Conservation (phyloP, 2,329 filamentous ascomycete species). For the Aspergillus flavus region DNA sequence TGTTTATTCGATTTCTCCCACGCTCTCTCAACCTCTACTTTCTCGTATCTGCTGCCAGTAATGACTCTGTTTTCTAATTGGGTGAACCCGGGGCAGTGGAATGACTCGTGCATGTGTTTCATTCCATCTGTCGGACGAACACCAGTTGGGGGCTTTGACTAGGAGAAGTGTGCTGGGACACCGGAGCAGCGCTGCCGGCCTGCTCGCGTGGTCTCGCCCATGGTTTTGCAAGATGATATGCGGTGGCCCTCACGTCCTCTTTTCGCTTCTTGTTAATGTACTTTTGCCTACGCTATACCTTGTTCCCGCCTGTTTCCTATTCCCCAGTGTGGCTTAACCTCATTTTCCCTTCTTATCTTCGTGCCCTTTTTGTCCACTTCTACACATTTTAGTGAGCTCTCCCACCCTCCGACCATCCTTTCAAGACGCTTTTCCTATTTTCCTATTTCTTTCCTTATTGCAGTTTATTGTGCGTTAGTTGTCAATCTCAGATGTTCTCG, state of each 20-base stretch:
- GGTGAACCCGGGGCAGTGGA: conserved; percentile 29
- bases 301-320: conserved; percentile 30
- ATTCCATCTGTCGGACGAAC: conserved; percentile 24
- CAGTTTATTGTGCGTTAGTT: conserved; percentile 24
- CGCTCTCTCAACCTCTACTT: conserved; percentile 34
- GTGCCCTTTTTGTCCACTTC: conserved; percentile 24
- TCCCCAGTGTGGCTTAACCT: conserved; percentile 27
- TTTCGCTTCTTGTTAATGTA: conserved; percentile 43
- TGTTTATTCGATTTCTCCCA: conserved; percentile 29
- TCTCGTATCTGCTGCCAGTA: conserved; percentile 35
- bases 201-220: conserved; percentile 23
- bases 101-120: conserved; percentile 19
- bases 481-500: conserved; percentile 24
- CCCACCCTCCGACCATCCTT: conserved; percentile 28
- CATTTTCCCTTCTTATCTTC: conserved; percentile 22
- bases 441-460: conserved; percentile 11
- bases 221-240: conserved; percentile 28
- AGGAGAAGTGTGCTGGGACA: conserved; percentile 28
- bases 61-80: conserved; percentile 30
- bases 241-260: conserved; percentile 30
- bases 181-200: conserved; percentile 20
- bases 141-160: conserved; percentile 24
- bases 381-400: conserved; percentile 30
- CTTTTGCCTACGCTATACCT: conserved; percentile 42
- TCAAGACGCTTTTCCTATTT: conserved; percentile 24